A percentile compares a stretch with the other conserved stretches of the same genome.
phyloP scores from a whole-genome alignment of 352 stramenopile species.

The Phytophthora podocarpi region DNA sequence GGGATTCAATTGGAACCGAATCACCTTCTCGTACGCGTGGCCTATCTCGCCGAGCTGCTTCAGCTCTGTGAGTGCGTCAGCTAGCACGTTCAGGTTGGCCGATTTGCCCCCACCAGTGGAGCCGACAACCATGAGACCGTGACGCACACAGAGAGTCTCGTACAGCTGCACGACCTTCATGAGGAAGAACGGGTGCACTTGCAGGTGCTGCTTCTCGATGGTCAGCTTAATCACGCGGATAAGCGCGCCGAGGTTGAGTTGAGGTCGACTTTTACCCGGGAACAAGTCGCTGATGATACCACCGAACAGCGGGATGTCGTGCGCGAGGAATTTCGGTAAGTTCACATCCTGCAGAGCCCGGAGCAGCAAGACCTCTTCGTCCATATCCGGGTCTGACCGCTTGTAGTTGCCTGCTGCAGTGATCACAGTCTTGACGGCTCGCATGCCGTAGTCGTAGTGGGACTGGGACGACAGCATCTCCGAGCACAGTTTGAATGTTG shows the following conservation, averaged over 20 bases:
- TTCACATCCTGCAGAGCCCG: constrained; percentile 95
- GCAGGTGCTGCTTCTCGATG: constrained; percentile 82
- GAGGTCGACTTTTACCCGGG: constrained; percentile 85
- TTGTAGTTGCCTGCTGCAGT: constrained; percentile 96
- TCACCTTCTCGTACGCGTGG: constrained; percentile 87
- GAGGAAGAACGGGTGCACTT: constrained; percentile 92
- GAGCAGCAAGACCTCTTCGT: constrained; percentile 93
- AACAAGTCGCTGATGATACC: constrained; percentile 96
- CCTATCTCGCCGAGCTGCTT: constrained; percentile 80
- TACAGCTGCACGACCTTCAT: constrained; percentile 95
- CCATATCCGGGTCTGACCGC: constrained; percentile 90
- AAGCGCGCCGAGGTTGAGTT: constrained; percentile 91
- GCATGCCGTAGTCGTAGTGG: constrained; percentile 98
- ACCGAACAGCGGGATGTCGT: constrained; percentile 95
- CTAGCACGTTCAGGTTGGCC: constrained; percentile 85
- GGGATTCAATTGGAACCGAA: constrained; percentile 91
- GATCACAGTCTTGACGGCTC: constrained; percentile 96
- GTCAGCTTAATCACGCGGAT: constrained; percentile 89
- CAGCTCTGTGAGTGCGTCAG: constrained; percentile 85
- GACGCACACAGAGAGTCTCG: constrained; percentile 94
- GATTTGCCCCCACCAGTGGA: constrained; percentile 94
- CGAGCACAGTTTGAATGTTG: constrained; percentile 95
- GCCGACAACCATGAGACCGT: constrained; percentile 95
- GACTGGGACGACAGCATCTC: constrained; percentile 95
- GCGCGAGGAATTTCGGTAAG: constrained; percentile 95